phyloP scores from a whole-genome alignment of 176 grass and related monocot genomes.

The Rhipidocladum racemiflorum region DNA sequence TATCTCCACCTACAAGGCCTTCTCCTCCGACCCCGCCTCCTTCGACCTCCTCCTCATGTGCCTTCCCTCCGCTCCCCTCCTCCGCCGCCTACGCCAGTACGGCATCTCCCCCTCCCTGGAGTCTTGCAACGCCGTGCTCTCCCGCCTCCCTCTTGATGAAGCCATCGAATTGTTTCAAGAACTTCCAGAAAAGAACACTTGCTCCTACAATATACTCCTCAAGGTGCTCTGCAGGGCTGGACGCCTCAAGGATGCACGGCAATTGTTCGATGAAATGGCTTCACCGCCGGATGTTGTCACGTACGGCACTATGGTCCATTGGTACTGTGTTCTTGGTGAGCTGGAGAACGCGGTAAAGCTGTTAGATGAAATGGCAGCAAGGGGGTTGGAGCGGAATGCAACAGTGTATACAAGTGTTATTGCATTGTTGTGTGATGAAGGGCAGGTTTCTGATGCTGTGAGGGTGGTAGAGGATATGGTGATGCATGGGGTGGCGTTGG shows the following conservation, averaged over 20 bases:
- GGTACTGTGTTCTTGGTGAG: slow-evolving; percentile 53
- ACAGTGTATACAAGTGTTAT: slow-evolving; percentile 66
- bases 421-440: slow-evolving; percentile 60
- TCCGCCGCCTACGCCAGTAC: slow-evolving; percentile 65
- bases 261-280: slow-evolving; percentile 53
- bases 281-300: slow-evolving; percentile 54
- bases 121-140: slow-evolving; percentile 64
- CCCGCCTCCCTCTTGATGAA: slow-evolving; percentile 49
- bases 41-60: slow-evolving; percentile 77
- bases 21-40: slow-evolving; percentile 69
- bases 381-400: slow-evolving; percentile 57
- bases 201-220: slow-evolving; percentile 78
- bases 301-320: slow-evolving; percentile 76
- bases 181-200: slow-evolving; percentile 53
- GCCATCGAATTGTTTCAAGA: slow-evolving; percentile 53
- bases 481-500: slow-evolving; percentile 46
- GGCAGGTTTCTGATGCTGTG: slow-evolving; percentile 54
- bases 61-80: slow-evolving; percentile 48
- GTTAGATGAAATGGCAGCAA: slow-evolving; percentile 62
- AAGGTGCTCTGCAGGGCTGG: slow-evolving; percentile 43
- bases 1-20: slow-evolving; percentile 77
- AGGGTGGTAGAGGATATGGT: slow-evolving; percentile 69
- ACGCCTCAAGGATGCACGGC: slow-evolving; percentile 49
- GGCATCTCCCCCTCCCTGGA: slow-evolving; percentile 58
- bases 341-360: slow-evolving; percentile 52